These are phyloP conservation scores for Filosporella fistucella DNA, from an alignment of 495 filamentous ascomycete species.

Conservation along the genomic window DNA sequence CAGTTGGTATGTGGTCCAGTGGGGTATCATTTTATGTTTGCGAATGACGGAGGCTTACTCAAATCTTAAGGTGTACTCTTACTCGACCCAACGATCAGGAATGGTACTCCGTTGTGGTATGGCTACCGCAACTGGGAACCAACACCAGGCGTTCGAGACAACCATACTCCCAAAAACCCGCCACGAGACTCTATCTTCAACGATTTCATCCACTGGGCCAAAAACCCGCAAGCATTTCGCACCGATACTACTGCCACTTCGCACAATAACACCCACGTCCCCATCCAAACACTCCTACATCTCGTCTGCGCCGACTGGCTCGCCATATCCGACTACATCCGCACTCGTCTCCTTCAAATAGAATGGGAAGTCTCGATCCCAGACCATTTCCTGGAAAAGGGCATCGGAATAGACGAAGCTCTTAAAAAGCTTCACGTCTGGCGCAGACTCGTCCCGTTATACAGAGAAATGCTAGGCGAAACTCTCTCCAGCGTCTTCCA, in stretches of 20 bases:
- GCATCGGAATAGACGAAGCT: background rate
- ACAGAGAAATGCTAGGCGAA: conserved; percentile 4
- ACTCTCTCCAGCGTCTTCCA: conserved; percentile 4
- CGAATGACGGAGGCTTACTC: background rate
- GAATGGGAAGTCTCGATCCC: conserved; percentile 1
- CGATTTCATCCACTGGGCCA: conserved; percentile 15
- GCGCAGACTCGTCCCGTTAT: background rate
- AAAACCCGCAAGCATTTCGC: conserved; percentile 26
- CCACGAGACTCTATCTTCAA: conserved; percentile 6
- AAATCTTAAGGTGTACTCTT: conserved; percentile 12
- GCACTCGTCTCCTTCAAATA: conserved; percentile 6
- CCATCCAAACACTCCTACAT: conserved; percentile 10
- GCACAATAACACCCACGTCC: conserved; percentile 27
- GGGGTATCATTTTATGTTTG: too few species aligned
- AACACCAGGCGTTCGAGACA: background rate
- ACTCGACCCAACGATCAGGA: conserved; percentile 17
- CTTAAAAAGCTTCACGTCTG: conserved; percentile 6
- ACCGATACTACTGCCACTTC: background rate
- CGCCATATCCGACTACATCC: conserved; percentile 6
- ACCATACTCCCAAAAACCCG: background rate
- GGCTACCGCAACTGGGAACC: conserved; percentile 14
- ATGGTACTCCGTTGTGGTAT: conserved; percentile 16
- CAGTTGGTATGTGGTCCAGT: too few species aligned
- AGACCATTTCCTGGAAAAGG: background rate
- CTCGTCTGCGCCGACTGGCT: conserved; percentile 4